phyloP scores from a whole-genome alignment of 352 stramenopile species.

The Aphanomyces euteiches region DNA sequence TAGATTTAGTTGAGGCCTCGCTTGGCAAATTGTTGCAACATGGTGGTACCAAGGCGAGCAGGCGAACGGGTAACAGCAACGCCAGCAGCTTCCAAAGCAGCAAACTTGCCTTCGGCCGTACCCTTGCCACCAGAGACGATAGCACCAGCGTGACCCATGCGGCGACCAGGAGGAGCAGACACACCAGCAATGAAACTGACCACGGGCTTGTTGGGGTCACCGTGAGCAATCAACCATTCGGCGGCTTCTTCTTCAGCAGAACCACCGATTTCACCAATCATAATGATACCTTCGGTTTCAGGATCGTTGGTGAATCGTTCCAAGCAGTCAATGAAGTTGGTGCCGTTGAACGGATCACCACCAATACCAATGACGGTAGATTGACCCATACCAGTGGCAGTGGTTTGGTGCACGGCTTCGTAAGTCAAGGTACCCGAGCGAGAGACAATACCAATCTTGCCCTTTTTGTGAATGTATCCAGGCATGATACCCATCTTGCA shows the following conservation, averaged over 20 bases:
- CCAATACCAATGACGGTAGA: conserved; percentile 99
- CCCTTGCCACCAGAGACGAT: conserved; percentile 99
- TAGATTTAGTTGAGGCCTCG: conserved; percentile 28
- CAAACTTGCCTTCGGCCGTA: conserved; percentile 97
- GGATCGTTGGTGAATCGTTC: conserved; percentile 99
- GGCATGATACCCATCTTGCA: conserved; percentile 99
- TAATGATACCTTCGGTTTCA: conserved; percentile 99
- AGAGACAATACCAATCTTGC: conserved; percentile 99
- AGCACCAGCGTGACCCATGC: conserved; percentile 99
- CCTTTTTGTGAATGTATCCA: conserved; percentile 97
- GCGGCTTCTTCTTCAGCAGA: conserved; percentile 97
- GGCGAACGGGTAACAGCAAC: conserved; percentile 96
- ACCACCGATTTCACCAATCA: conserved; percentile 99
- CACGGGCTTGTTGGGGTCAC: conserved; percentile 98
- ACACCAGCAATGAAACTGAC: conserved; percentile 99
- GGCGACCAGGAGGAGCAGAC: conserved; percentile 96
- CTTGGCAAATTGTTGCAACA: conserved; percentile 92
- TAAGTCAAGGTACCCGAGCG: conserved; percentile 98
- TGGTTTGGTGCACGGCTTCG: conserved; percentile 98
- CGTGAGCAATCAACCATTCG: conserved; percentile 97
- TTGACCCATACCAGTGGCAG: conserved; percentile 93
- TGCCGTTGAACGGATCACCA: conserved; percentile 99
- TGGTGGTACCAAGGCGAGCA: conserved; percentile 93
- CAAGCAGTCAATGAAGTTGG: conserved; percentile 99
- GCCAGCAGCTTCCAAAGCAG: conserved; percentile 91